Evolutionary conservation across 345 rosid species (phyloP), one percentile per base, ranked within the genome.

Genomic region (Linum lewisii): DNA sequence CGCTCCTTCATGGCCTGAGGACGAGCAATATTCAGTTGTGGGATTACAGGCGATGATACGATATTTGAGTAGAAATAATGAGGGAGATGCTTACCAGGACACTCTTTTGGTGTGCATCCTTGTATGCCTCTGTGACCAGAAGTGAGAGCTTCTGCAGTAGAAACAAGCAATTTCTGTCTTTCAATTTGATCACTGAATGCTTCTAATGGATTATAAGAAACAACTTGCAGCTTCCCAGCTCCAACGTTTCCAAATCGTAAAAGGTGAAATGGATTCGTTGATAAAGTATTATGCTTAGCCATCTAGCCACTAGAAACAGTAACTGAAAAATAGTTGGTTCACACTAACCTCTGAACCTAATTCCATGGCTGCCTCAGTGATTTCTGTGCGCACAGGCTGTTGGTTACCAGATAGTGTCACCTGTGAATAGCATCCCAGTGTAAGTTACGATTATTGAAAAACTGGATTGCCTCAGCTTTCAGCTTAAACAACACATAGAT

Each of bases 41-140:
- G 14, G 25, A 6, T 52, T 21, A 21, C 13, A 19, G 14, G 25
- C 8, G 24, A 1, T n/a, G 25, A 15, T 2, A 21, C 22, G 8
- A 1, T 0, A 24, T 6, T 20, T 20, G 1, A 0, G 4, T 4
- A 11, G 56, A 52, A 21, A 20, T 8, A 24, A 19, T 0, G 24
- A 52, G 7, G 56, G 56, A 29, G 25, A 19, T 6, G 23, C 20
- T 24, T 47, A 65, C 69, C 69, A 59, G 52, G 26, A 66, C 69
- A 34, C 69, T 66, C 59, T 66, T 66, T 51, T 59, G 69, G 23
- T 66, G 64, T 16, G 69, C 69, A 38, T 66, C 69, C 69, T 59
- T 66, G 59, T 66, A 66, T 16, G 69, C 69, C 24, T 56, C 71
- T 2, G 65, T 67, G 22, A 67, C 65, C 22, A 67, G 42, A 5